These are phyloP conservation scores for Capsicum baccatum DNA, from an alignment of 257 asterid species.

Conservation along the genomic window DNA sequence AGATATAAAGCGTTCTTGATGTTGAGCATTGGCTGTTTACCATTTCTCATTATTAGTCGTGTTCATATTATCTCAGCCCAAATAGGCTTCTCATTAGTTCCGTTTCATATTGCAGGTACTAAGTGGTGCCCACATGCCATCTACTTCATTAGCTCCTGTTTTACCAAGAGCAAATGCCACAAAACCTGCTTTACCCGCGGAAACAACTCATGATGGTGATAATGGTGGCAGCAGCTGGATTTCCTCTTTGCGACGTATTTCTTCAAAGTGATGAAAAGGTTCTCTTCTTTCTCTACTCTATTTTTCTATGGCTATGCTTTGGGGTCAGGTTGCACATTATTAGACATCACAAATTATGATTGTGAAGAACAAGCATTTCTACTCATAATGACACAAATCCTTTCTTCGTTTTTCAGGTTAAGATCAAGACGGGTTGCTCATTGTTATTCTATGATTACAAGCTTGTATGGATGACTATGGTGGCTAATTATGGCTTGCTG, in stretches of 20 bases:
- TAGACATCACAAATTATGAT: background rate
- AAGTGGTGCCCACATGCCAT: constrained; percentile 58
- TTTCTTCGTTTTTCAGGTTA: constrained; percentile 9
- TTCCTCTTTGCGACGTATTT: constrained; percentile 83
- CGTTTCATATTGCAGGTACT: constrained; percentile 51
- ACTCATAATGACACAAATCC: background rate
- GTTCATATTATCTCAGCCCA: constrained; percentile 26
- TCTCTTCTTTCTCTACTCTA: background rate
- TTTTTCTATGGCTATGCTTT: background rate
- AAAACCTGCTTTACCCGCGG: constrained; percentile 61
- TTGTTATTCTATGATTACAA: constrained; percentile 13
- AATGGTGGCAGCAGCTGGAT: constrained; percentile 90
- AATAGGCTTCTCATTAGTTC: background rate
- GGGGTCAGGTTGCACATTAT: background rate
- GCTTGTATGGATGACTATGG: constrained; percentile 30
- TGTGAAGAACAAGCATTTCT: constrained; percentile 9
- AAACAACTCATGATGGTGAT: constrained; percentile 59
- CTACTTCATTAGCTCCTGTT: constrained; percentile 69
- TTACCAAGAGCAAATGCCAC: constrained; percentile 63
- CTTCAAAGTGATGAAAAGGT: constrained; percentile 73
- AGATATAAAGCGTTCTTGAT: background rate
- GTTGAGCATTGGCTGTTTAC: background rate
- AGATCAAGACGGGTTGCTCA: constrained; percentile 15
- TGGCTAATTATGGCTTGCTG: constrained; percentile 36
- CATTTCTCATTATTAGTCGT: background rate